Evolutionary conservation across 352 stramenopile genomes (phyloP).

Genomic region (Detonula confervacea): DNA sequence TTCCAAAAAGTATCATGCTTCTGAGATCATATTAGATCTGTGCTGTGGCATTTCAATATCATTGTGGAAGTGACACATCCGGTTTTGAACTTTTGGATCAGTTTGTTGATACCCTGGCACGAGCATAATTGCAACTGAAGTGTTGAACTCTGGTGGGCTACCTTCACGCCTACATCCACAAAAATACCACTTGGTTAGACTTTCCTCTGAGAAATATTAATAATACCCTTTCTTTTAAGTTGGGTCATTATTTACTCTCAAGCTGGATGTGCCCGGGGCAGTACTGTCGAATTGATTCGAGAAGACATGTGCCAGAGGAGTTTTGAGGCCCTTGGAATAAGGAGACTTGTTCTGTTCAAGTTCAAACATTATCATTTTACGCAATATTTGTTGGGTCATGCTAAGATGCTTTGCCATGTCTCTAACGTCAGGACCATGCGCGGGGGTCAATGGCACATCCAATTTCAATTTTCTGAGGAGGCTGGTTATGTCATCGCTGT

Average conservation of each 20-base stretch:
- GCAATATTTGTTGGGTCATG: conserved; percentile 25
- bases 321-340: conserved; percentile 2
- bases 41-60: too few species aligned
- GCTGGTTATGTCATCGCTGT: conserved; percentile 35
- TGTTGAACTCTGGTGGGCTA: too few species aligned
- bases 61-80: too few species aligned
- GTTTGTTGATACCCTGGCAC: too few species aligned
- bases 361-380: conserved; percentile 16
- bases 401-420: conserved; percentile 20
- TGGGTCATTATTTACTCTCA: not conserved
- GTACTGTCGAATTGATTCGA: not conserved
- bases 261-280: not conserved
- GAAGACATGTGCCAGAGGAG: not conserved
- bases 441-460: not conserved
- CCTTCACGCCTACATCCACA: too few species aligned
- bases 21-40: too few species aligned
- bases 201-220: too few species aligned
- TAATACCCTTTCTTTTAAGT: too few species aligned
- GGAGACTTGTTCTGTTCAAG: conserved; percentile 32
- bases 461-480: conserved; percentile 41
- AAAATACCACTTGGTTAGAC: too few species aligned
- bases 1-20: too few species aligned
- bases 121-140: too few species aligned
- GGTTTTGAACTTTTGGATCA: too few species aligned
- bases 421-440: conserved; percentile 13